These are phyloP conservation scores for Alternaria brassicicola DNA, from an alignment of 2,329 filamentous ascomycete genomes.

Conservation along the genomic window DNA sequence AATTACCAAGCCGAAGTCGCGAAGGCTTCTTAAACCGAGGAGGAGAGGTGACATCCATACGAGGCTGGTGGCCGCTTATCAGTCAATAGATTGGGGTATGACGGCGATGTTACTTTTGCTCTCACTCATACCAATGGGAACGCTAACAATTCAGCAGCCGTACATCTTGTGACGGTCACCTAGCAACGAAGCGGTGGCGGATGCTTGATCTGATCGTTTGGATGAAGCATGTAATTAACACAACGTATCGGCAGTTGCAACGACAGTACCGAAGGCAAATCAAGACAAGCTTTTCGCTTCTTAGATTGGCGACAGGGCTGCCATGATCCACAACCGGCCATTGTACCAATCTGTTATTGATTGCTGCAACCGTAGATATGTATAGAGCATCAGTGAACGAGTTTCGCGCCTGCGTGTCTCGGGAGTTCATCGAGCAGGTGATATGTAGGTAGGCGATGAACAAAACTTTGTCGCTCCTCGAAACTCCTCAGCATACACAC, in stretches of 20 bases:
- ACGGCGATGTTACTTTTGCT: background rate
- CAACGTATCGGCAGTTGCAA: slow-evolving; percentile 23
- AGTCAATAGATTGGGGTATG: background rate
- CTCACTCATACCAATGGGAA: background rate
- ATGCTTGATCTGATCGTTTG: background rate
- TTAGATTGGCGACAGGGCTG: background rate
- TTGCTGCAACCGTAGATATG: background rate
- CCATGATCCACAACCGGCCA: background rate
- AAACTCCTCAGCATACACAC: background rate
- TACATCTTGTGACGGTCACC: background rate
- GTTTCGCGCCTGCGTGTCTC: background rate
- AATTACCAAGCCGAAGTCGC: background rate
- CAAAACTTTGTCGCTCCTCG: background rate
- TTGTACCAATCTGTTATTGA: background rate
- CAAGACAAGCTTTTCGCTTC: background rate
- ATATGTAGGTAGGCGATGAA: background rate
- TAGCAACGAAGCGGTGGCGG: background rate
- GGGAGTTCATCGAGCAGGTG: background rate
- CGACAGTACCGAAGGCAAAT: slow-evolving; percentile 26
- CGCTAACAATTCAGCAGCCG: background rate
- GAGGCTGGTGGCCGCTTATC: background rate
- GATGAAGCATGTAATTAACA: slow-evolving; percentile 27
- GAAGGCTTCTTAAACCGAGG: background rate
- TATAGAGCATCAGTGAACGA: background rate
- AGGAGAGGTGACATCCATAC: background rate